phyloP scores from a whole-genome alignment of 805 yeast genomes.

The Myxozyma kluyveri region DNA sequence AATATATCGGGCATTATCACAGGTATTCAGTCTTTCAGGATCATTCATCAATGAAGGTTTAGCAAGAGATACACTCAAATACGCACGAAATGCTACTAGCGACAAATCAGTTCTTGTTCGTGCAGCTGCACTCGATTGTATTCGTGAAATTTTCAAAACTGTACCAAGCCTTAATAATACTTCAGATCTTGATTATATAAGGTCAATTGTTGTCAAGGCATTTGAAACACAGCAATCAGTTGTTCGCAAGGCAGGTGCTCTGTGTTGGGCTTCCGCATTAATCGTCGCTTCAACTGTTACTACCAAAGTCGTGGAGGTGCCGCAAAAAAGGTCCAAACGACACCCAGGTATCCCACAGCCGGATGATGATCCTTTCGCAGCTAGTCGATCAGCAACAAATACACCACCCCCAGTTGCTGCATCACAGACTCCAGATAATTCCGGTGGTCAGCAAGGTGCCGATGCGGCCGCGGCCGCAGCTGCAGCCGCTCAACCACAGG shows the following conservation, averaged over 20 bases:
- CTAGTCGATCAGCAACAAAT: not conserved
- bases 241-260: constrained; percentile 28
- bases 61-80: constrained; percentile 37
- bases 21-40: constrained; percentile 32
- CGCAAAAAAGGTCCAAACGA: constrained; percentile 26
- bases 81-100: constrained; percentile 31
- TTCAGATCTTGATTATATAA: constrained; percentile 20
- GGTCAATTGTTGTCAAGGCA: constrained; percentile 17
- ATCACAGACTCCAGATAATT: constrained; percentile 15
- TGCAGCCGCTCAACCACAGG: constrained; percentile 15
- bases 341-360: not conserved
- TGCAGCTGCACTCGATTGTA: constrained; percentile 34
- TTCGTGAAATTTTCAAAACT: constrained; percentile 20
- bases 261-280: constrained; percentile 34
- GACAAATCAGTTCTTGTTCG: constrained; percentile 37
- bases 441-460: constrained; percentile 2
- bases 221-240: constrained; percentile 20
- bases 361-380: not conserved
- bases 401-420: constrained; percentile 14
- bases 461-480: not conserved
- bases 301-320: constrained; percentile 24
- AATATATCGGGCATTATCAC: constrained; percentile 29
- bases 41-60: constrained; percentile 37
- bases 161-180: constrained; percentile 30
- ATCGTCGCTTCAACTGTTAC: constrained; percentile 16